phyloP scores from a whole-genome alignment of 768 basidiomycete species.

The Mrakia frigida region DNA sequence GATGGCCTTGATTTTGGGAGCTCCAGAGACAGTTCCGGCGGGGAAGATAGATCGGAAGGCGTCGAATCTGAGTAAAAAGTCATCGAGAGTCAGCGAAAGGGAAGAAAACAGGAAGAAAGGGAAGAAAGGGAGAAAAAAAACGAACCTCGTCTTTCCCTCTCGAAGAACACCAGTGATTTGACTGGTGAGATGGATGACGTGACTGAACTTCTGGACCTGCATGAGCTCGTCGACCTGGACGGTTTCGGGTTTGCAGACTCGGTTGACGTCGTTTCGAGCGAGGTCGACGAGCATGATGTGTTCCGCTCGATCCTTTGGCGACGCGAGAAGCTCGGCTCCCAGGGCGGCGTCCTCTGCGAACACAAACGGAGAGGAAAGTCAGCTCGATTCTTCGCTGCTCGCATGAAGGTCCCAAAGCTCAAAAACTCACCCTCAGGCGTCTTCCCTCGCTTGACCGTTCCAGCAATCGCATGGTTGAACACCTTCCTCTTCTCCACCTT shows the following conservation, averaged over 20 bases:
- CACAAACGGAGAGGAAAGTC: background rate
- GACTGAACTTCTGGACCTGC: constrained; percentile 89
- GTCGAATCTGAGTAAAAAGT: constrained; percentile 63
- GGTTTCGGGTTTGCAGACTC: constrained; percentile 88
- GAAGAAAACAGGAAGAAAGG: background rate
- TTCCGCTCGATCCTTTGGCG: constrained; percentile 93
- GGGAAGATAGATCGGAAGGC: constrained; percentile 99
- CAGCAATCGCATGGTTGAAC: constrained; percentile 96
- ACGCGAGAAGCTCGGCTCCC: constrained; percentile 65
- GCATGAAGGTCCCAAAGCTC: background rate
- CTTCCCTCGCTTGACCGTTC: constrained; percentile 82
- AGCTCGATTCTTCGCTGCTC: background rate
- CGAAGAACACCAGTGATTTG: constrained; percentile 85
- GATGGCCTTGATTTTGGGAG: constrained; percentile 97
- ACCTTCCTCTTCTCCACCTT: constrained; percentile 89
- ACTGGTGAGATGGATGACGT: constrained; percentile 95
- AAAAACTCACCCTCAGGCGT: constrained; percentile 66
- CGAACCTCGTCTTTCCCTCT: constrained; percentile 73
- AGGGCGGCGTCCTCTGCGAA: constrained; percentile 81
- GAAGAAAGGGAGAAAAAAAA: constrained; percentile 27
- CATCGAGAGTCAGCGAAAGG: background rate
- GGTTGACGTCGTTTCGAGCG: constrained; percentile 96
- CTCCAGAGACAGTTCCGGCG: constrained; percentile 96
- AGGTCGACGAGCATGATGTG: constrained; percentile 99
- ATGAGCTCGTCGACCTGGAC: constrained; percentile 95